Conservation (phyloP, 116 monocot species). For the Cymodocea nodosa region DNA sequence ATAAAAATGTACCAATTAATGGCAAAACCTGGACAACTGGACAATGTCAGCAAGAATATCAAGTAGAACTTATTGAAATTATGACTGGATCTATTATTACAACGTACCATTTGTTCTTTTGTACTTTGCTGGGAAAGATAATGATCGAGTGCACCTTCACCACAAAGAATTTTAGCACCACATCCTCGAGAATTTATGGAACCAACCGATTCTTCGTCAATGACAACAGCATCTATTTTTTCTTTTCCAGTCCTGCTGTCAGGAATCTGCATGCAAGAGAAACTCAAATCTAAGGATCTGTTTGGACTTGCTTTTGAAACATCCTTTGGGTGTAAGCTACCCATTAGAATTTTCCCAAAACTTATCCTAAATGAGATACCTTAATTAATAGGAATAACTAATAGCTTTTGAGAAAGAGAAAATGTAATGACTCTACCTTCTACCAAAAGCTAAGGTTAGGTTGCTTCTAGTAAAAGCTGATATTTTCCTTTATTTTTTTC, state of each 20-base stretch:
- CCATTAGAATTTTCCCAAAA: too few relatives aligned
- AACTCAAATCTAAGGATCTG: not conserved
- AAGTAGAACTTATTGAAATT: constrained; percentile 17
- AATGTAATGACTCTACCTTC: too few relatives aligned
- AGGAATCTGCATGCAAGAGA: constrained; percentile 46
- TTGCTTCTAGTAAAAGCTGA: too few relatives aligned
- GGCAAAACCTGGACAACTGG: constrained; percentile 7
- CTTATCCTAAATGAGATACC: too few relatives aligned
- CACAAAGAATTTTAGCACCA: constrained; percentile 74
- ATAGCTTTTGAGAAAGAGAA: too few relatives aligned
- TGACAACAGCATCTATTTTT: constrained; percentile 82
- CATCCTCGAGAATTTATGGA: constrained; percentile 22
- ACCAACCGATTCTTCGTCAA: constrained; percentile 75
- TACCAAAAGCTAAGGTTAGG: too few relatives aligned
- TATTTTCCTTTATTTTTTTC: too few relatives aligned
- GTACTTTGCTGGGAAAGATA: constrained; percentile 43
- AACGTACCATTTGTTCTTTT: constrained; percentile 33
- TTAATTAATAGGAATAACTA: too few relatives aligned
- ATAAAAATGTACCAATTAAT: constrained; percentile 19
- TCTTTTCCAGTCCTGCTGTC: constrained; percentile 52
- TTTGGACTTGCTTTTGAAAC: too few relatives aligned
- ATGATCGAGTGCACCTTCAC: constrained; percentile 57
- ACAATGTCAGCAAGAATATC: constrained; percentile 9
- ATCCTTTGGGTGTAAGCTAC: too few relatives aligned
- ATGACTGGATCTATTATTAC: constrained; percentile 7